Evolutionary conservation across 768 basidiomycete species (phyloP), one percentile per base, ranked within the genome.

Genomic region (Harrya chromipes): DNA sequence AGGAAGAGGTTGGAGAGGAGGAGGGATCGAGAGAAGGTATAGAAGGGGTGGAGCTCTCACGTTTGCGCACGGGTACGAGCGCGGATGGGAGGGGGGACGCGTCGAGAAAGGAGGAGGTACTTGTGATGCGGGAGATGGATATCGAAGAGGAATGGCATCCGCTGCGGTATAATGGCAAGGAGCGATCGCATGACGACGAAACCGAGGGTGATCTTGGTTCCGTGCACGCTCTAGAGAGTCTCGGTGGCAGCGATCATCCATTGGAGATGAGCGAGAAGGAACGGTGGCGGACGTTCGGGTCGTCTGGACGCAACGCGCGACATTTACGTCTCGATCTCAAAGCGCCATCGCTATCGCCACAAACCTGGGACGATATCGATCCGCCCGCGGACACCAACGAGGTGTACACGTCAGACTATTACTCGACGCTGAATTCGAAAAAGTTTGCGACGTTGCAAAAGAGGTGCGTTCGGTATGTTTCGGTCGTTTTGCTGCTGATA

Each of bases 291-390:
- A 51, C 50, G 52, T 53, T 57, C 35, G 46, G 55, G 36, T 53
- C 55, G 19, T 19, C 55, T 40, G 50, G 51, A 38, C 69, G 69
- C 23, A 57, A 65, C 21, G 50, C 69, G 34, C 73, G 76, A 31
- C 76, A 78, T 64, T 71, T 83, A 44, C 73, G 72, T 40, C 67
- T 81, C 54, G 72, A 79, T 59, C 65, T 78, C 45, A 76, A 76
- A 53, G 63, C 74, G 16, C 70, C 77, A 17, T 78, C 74, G 16
- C 70, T 76, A 17, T 78, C 83, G 26, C 81, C 85, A 37, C 81
- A 80, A 54, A 81, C 80, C 14, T 89, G 87, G 87, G 85, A 87
- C 36, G 69, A 76, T 40, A 63, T 79, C 20, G 73, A 75, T 36
- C 79, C 79, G 12, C 78, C 80, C 5, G 60, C 70, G 31, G 70